Percentiles rank a stretch among this genome's conserved stretches.
phyloP scores from a whole-genome alignment of 305 asterid species.

The Fraxinus dipetala region DNA sequence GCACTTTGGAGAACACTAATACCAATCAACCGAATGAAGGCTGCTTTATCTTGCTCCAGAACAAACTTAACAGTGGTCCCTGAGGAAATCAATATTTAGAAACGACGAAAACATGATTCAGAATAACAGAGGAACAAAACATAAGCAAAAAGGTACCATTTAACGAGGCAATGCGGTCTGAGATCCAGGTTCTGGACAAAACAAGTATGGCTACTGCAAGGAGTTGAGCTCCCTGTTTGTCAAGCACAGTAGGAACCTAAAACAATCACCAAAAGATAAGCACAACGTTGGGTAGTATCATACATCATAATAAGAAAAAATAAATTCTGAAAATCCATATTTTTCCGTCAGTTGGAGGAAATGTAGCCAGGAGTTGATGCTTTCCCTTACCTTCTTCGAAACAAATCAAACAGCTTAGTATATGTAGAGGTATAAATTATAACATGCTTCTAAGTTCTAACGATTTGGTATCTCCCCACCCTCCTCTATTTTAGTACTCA shows the following conservation, averaged over 20 bases:
- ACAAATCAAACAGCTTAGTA: not conserved
- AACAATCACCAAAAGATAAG: conserved; percentile 31
- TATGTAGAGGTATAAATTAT: not conserved
- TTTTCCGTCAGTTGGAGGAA: not conserved
- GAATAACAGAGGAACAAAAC: conserved; percentile 17
- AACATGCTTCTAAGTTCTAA: not conserved
- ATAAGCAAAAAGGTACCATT: conserved; percentile 56
- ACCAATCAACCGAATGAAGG: conserved; percentile 84
- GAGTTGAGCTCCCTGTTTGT: conserved; percentile 91
- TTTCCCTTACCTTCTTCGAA: not conserved
- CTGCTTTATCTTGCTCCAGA: conserved; percentile 88
- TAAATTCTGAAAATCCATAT: not conserved
- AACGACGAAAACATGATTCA: conserved; percentile 17
- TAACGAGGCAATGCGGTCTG: conserved; percentile 96
- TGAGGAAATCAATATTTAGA: conserved; percentile 34
- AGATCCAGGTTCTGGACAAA: conserved; percentile 88
- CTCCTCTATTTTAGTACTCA: not conserved
- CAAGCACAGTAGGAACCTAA: conserved; percentile 89
- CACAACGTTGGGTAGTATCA: conserved; percentile 18
- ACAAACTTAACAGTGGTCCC: conserved; percentile 97
- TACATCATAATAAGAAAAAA: conserved; percentile 3
- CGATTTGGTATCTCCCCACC: not conserved
- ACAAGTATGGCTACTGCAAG: conserved; percentile 89
- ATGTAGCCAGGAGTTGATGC: not conserved
- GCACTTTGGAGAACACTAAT: conserved; percentile 97